Percentiles rank a stretch among this genome's conserved stretches.
These are phyloP conservation scores for Baudoinia panamericana DNA, from an alignment of 495 filamentous ascomycete genomes.

Conservation along the genomic window DNA sequence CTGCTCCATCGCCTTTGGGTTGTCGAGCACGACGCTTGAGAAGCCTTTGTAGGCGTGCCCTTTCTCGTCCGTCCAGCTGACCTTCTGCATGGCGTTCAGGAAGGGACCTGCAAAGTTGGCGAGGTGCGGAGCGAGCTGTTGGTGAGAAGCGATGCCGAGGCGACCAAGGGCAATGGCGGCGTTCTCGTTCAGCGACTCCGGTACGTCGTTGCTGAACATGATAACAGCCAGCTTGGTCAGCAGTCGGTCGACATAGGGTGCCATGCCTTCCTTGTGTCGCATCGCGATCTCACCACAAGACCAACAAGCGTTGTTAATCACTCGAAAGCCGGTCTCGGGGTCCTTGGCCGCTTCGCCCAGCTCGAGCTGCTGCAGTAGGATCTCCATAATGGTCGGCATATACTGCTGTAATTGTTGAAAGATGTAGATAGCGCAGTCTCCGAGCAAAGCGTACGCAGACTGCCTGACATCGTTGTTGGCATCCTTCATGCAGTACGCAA, in stretches of 20 bases:
- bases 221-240: constrained; percentile 65
- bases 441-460: constrained; percentile 88
- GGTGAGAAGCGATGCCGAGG: constrained; percentile 69
- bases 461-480: constrained; percentile 84
- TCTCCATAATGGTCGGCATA: constrained; percentile 57
- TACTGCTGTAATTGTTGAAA: constrained; percentile 69
- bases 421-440: constrained; percentile 92
- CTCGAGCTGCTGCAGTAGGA: constrained; percentile 77
- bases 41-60: constrained; percentile 86
- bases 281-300: constrained; percentile 88
- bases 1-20: constrained; percentile 84
- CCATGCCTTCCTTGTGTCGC: constrained; percentile 56
- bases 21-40: constrained; percentile 66
- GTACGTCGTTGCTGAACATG: constrained; percentile 67
- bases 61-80: constrained; percentile 88
- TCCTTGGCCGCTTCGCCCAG: constrained; percentile 61
- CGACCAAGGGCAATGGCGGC: constrained; percentile 87
- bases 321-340: constrained; percentile 66
- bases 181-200: constrained; percentile 87
- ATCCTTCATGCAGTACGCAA: constrained; percentile 89
- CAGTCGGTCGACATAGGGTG: constrained; percentile 61
- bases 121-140: constrained; percentile 68
- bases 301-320: constrained; percentile 98
- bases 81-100: constrained; percentile 64
- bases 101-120: constrained; percentile 68